Evolutionary conservation across 2,329 filamentous ascomycete genomes (phyloP).

Genomic region (Penicillium sp.): DNA sequence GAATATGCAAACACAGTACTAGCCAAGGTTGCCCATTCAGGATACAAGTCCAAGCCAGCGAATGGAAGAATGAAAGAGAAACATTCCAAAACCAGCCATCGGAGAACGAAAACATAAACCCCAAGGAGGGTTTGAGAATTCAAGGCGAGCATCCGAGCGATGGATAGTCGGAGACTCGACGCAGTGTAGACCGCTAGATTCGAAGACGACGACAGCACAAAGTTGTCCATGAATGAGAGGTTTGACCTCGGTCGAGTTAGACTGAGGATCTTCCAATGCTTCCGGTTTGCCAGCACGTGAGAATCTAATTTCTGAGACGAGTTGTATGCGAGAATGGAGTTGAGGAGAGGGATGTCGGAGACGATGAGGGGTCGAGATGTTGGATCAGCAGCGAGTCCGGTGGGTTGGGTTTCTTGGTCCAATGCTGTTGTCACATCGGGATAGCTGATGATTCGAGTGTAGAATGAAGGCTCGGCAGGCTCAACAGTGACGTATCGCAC

Average conservation of each 20-base stretch:
- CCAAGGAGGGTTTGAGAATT: neutral
- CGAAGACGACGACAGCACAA: neutral
- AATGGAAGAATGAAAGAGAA: neutral
- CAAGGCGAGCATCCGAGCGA: neutral
- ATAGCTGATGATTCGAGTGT: slow-evolving; percentile 4
- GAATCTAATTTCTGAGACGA: neutral
- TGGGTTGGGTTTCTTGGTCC: neutral
- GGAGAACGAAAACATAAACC: neutral
- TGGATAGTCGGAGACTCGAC: neutral
- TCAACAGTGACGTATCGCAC: neutral
- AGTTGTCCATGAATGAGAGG: slow-evolving; percentile 1
- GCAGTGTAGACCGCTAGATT: neutral
- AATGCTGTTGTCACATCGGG: neutral
- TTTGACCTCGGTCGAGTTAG: neutral
- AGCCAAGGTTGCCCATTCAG: neutral
- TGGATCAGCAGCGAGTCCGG: neutral
- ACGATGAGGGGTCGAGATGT: neutral
- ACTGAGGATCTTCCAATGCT: neutral
- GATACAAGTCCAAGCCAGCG: neutral
- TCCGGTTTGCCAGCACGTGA: neutral
- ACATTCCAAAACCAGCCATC: neutral
- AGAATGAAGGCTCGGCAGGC: neutral
- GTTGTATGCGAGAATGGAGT: neutral
- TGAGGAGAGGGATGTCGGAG: neutral
- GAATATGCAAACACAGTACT: neutral